Evolutionary conservation across 1,139 yeast genomes (phyloP).

Genomic region (Geotrichum klebahnii): DNA sequence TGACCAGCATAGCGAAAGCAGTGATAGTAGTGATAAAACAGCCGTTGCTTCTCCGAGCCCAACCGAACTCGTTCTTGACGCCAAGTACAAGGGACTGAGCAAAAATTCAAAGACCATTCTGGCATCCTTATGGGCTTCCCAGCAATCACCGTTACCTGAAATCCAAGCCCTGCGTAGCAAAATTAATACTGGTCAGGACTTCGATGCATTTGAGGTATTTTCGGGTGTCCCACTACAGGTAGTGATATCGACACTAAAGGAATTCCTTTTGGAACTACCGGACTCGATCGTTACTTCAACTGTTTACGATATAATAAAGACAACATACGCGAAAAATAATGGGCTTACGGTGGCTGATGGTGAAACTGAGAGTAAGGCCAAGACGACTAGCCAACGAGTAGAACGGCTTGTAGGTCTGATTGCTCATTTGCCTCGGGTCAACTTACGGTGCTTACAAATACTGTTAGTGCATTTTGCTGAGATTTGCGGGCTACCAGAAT

Average conservation of each 20-base stretch:
- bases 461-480: slow-evolving; percentile 20
- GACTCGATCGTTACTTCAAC: slow-evolving; percentile 69
- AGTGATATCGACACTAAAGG: slow-evolving; percentile 62
- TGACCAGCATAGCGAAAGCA: slow-evolving; percentile 11
- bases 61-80: background rate
- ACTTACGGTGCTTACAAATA: slow-evolving; percentile 19
- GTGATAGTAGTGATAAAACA: slow-evolving; percentile 20
- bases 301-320: slow-evolving; percentile 61
- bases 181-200: slow-evolving; percentile 49
- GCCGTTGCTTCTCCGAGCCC: slow-evolving; percentile 18
- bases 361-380: too few species aligned
- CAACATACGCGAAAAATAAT: slow-evolving; percentile 60
- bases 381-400: too few species aligned
- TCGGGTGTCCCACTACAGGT: slow-evolving; percentile 45
- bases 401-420: slow-evolving; percentile 22
- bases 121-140: slow-evolving; percentile 28
- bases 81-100: background rate
- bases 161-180: slow-evolving; percentile 61
- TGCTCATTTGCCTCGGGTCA: slow-evolving; percentile 22
- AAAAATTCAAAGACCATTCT: slow-evolving; percentile 6
- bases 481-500: slow-evolving; percentile 16
- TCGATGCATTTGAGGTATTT: slow-evolving; percentile 35
- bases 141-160: slow-evolving; percentile 57
- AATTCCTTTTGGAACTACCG: slow-evolving; percentile 76
- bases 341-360: too few species aligned